Evolutionary conservation across 192 early-diverging fungal genomes (phyloP), one percentile per base, ranked within the genome.

Genomic region (Phycomyces nitens): DNA sequence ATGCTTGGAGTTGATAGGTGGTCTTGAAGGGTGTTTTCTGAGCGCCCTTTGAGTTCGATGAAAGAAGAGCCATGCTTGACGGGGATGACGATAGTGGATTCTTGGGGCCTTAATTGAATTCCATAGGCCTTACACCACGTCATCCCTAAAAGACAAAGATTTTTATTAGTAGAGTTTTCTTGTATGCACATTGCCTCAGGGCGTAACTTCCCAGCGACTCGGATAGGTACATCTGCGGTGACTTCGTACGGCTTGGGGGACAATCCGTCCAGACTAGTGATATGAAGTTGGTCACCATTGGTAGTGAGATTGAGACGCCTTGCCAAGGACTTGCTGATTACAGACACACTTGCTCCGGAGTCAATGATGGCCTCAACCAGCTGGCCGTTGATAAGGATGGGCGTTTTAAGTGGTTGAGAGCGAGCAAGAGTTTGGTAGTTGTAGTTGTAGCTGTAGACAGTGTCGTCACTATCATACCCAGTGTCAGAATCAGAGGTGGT

Each of bases 341-440:
- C 50, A 18, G 50, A 53, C 2, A 63, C 61, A 14, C 42, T 22
- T 5, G 61, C 61, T 16, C 61, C 61, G 0, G 51, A 54, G 29
- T 63, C 58, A 49, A 60, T 44, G 1, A 58, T 24, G 1, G 27
- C 55, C 15, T 29, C 12, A 10, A 39, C 15, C 1, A 38, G 12
- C 2, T 27, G 1, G 27, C 55, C 34, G n/a, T 57, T 57, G 14
- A 57, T 34, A 18, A 34, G 2, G 0, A 57, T 0, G 8, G 26
- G 10, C 1, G 8, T 34, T 0, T n/a, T 38, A 0, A 57, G 34
- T 3, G 55, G 55, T 27, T 9, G 7, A 53, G 18, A 6, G 7
- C 6, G 7, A 53, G 7, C 6, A 7, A 7, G 51, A 12, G 22
- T 53, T 18, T 12, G n/a, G n/a, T n/a, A n/a, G n/a, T n/a, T n/a